These are phyloP conservation scores for Leucocoprinus birnbaumii DNA, from an alignment of 768 basidiomycete genomes.

Conservation along the genomic window DNA sequence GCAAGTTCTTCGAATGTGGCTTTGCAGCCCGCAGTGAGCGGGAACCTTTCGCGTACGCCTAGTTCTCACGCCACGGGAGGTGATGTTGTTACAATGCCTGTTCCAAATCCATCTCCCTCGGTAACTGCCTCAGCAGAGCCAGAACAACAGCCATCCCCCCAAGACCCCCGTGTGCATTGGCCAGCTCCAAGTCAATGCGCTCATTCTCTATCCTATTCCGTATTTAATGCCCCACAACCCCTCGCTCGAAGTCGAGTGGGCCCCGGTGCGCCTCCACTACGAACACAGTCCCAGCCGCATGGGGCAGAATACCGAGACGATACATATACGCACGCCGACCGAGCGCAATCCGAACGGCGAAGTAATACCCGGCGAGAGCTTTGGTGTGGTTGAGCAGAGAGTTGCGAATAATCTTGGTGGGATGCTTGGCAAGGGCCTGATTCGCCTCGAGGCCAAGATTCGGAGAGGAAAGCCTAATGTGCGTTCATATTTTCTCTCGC, in stretches of 20 bases:
- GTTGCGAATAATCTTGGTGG: constrained; percentile 77
- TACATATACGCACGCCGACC: constrained; percentile 72
- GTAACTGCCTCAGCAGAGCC: constrained; percentile 19
- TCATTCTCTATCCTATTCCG: constrained; percentile 78
- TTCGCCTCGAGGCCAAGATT: constrained; percentile 76
- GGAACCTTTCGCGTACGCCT: constrained; percentile 53
- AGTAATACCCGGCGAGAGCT: constrained; percentile 55
- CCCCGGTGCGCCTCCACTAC: constrained; percentile 64
- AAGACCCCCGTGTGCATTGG: constrained; percentile 90
- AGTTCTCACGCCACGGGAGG: constrained; percentile 61
- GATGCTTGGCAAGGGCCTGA: constrained; percentile 82
- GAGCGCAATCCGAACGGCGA: constrained; percentile 51
- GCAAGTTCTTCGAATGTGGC: constrained; percentile 56
- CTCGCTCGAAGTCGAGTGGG: constrained; percentile 56
- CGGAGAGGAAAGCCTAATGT: constrained; percentile 63
- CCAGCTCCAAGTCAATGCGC: constrained; percentile 75
- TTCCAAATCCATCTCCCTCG: constrained; percentile 26
- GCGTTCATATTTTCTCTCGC: constrained; percentile 27
- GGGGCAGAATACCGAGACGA: constrained; percentile 55
- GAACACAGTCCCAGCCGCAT: constrained; percentile 61
- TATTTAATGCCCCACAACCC: constrained; percentile 55
- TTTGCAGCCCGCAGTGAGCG: constrained; percentile 36
- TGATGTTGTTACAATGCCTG: constrained; percentile 43
- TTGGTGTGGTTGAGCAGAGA: constrained; percentile 85
- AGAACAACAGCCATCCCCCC: constrained; percentile 46